phyloP scores from a whole-genome alignment of 148 eudicot genomes.

The Dianthus caryophyllus region DNA sequence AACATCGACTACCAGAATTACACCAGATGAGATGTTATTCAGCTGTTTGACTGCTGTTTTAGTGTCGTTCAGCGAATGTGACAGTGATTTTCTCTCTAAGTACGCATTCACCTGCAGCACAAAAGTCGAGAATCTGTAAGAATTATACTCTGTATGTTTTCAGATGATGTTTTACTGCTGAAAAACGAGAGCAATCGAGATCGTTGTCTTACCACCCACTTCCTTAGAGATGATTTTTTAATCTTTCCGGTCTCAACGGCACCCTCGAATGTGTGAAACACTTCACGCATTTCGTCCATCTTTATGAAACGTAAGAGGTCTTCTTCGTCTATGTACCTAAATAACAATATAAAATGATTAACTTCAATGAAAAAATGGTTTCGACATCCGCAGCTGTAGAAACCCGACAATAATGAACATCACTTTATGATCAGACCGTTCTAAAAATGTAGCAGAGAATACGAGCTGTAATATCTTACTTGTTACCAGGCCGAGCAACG shows the following conservation, averaged over 20 bases:
- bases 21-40: conserved; percentile 49
- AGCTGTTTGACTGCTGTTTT: conserved; percentile 85
- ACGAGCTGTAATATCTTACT: conserved; percentile 33
- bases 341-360: neutral
- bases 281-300: conserved; percentile 49
- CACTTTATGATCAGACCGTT: neutral
- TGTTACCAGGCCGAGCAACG: conserved; percentile 48
- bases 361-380: neutral
- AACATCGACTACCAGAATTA: conserved; percentile 34
- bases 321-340: conserved; percentile 67
- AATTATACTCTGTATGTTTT: neutral
- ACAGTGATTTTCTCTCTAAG: conserved; percentile 63
- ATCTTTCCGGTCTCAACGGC: conserved; percentile 57
- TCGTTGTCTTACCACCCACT: conserved; percentile 67
- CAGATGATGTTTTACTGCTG: neutral
- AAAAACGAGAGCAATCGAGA: neutral
- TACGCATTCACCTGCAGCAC: conserved; percentile 62
- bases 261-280: conserved; percentile 55
- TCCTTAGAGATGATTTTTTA: conserved; percentile 53
- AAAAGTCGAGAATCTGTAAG: neutral
- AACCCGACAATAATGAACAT: neutral
- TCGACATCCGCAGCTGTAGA: no score
- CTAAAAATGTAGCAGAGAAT: neutral
- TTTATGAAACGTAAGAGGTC: conserved; percentile 65
- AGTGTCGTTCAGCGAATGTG: conserved; percentile 65